Conservation (phyloP, 2,329 filamentous ascomycete genomes). For the Huntiella omanensis region DNA sequence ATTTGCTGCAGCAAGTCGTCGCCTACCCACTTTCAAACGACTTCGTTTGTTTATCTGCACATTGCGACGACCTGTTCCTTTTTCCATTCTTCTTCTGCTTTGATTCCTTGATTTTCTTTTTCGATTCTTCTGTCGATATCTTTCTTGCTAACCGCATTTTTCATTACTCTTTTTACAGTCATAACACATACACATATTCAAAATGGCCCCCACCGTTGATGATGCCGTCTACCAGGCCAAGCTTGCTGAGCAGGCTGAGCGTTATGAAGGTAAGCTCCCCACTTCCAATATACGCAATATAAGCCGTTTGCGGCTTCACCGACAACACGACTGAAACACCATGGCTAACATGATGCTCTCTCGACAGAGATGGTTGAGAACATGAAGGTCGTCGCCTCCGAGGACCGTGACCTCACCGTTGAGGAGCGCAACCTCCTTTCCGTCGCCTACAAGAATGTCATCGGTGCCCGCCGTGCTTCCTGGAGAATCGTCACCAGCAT, state of each 20-base stretch:
- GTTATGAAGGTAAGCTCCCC: constrained; percentile 68
- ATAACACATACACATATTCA: constrained; percentile 36
- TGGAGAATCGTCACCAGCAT: constrained; percentile 98
- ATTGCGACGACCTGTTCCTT: too few species aligned
- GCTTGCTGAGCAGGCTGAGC: constrained; percentile 99
- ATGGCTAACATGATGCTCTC: constrained; percentile 4
- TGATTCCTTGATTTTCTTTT: neutral
- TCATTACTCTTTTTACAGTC: constrained; percentile 6
- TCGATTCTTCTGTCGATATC: neutral
- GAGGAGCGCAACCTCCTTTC: constrained; percentile 96
- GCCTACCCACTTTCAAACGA: neutral
- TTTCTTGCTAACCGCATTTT: neutral
- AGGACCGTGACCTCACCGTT: constrained; percentile 65
- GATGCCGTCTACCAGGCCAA: constrained; percentile 99
- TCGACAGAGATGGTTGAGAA: constrained; percentile 92
- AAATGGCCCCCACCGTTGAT: constrained; percentile 38
- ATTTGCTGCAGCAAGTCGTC: neutral
- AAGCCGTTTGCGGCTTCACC: neutral
- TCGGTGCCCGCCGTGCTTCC: constrained; percentile 86
- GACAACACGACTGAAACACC: neutral
- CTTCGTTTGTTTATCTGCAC: neutral
- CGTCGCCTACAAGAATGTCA: constrained; percentile 98
- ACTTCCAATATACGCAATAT: constrained; percentile 1
- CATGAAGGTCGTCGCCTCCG: constrained; percentile 95
- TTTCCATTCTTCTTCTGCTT: neutral